phyloP scores from a whole-genome alignment of 73 alveolate species.

The Paraurostyla sp. region DNA sequence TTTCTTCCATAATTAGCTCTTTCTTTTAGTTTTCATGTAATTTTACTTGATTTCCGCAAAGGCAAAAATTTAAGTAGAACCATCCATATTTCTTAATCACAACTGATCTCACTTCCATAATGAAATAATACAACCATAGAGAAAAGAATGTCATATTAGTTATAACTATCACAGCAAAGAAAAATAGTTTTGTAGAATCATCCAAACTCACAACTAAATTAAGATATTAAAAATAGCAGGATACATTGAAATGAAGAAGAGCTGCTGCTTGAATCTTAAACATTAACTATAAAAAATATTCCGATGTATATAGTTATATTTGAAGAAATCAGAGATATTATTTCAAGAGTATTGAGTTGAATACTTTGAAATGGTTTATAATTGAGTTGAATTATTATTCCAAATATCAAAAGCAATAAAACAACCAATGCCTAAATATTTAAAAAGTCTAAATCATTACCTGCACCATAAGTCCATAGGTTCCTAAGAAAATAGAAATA shows the following conservation, averaged over 20 bases:
- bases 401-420: conserved; percentile 28
- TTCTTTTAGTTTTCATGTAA: neutral
- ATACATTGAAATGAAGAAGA: too few relatives aligned
- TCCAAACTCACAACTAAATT: neutral
- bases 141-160: neutral
- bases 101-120: neutral
- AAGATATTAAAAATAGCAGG: too few relatives aligned
- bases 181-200: neutral
- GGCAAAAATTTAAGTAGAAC: neutral
- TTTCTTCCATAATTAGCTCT: neutral
- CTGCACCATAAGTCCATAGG: conserved; percentile 53
- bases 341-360: conserved; percentile 58
- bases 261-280: too few relatives aligned
- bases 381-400: neutral
- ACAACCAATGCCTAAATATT: conserved; percentile 69
- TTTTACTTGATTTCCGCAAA: conserved; percentile 10
- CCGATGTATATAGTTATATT: conserved; percentile 70
- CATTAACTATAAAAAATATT: conserved; percentile 57
- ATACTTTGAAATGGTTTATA: conserved; percentile 34
- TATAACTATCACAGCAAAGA: neutral
- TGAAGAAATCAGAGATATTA: conserved; percentile 40
- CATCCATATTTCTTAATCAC: neutral
- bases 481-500: conserved; percentile 48
- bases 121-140: neutral
- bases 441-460: too few relatives aligned